Evolutionary conservation across 331 rosid species (phyloP).

Genomic region (Malus hybrid): DNA sequence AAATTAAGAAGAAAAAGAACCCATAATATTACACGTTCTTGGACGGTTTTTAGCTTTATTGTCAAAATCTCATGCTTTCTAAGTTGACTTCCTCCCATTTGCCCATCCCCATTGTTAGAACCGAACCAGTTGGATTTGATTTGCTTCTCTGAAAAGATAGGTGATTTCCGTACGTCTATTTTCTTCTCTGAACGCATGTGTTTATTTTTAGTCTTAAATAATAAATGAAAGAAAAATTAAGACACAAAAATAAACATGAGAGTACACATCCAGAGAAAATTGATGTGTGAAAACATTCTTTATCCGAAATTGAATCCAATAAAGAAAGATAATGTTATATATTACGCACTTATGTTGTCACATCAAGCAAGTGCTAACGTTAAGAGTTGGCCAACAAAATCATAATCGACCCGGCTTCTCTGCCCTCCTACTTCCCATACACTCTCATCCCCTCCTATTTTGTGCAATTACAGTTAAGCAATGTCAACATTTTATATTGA

Average conservation of each 20-base stretch:
- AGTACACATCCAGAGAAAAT: not conserved
- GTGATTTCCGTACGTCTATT: not conserved
- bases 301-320: not conserved
- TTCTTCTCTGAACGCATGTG: too few relatives aligned
- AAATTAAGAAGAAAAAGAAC: not conserved
- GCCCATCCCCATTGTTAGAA: not conserved
- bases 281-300: not conserved
- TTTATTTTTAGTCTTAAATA: too few relatives aligned
- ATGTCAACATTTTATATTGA: too few relatives aligned
- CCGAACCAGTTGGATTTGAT: not conserved
- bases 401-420: too few relatives aligned
- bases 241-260: too few relatives aligned
- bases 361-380: not conserved
- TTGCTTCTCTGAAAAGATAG: not conserved
- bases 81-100: not conserved
- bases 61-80: slow-evolving; percentile 2
- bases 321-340: not conserved
- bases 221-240: too few relatives aligned
- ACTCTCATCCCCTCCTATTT: too few relatives aligned
- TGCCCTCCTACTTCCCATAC: too few relatives aligned
- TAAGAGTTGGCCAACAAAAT: not conserved
- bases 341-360: not conserved
- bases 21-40: not conserved
- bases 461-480: too few relatives aligned
- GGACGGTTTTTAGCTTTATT: too few relatives aligned